Evolutionary conservation across 164 flowering plant genomes (phyloP), one percentile per base, ranked within the genome.

Genomic region (Vitis rotundifolia): DNA sequence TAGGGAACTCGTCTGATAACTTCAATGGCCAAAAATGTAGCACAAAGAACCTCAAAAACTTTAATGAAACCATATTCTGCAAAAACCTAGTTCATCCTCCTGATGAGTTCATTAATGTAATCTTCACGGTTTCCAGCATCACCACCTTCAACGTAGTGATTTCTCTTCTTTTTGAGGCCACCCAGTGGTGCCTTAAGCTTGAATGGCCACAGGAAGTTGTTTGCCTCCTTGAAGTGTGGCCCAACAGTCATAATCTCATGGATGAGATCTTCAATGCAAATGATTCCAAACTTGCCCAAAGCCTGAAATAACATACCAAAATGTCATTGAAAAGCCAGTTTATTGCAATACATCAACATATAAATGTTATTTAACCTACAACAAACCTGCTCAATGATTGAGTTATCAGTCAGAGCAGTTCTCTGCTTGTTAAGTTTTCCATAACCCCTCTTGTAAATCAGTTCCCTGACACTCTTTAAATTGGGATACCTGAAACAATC

Each of bases 231-330:
- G 70, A 87, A 87, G 60, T 85, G 90, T 4, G 88, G 86, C 15
- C 88, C 90, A 29, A 87, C 88, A 1, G 83, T 87, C 85, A 87
- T 44, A 29, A 85, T 83, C 77, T 87, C 88, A 59, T 87, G 90
- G 26, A 87, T 66, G 11, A 85, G 84, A 68, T 83, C 90, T 64
- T 87, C 88, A 7, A 75, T 51, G 73, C 84, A 85, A 2, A 87
- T 75, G 11, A 85, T 83, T 0, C 83, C 86, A 59, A 65, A 56
- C 77, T 83, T 87, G 0, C 90, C 90, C 64, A 85, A 56, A 16
- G 74, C 87, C 88, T 86, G 80, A 19, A 49, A 44, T 49, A 12
- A 31, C 8, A 37, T 54, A 52, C 11, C 44, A 52, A 49, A 11
- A 64, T 37, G 44, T 37, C 44, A 37, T 37, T 37, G 44, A 28